Evolutionary conservation across 331 rosid species (phyloP).

Genomic region (Malus hybrid): DNA sequence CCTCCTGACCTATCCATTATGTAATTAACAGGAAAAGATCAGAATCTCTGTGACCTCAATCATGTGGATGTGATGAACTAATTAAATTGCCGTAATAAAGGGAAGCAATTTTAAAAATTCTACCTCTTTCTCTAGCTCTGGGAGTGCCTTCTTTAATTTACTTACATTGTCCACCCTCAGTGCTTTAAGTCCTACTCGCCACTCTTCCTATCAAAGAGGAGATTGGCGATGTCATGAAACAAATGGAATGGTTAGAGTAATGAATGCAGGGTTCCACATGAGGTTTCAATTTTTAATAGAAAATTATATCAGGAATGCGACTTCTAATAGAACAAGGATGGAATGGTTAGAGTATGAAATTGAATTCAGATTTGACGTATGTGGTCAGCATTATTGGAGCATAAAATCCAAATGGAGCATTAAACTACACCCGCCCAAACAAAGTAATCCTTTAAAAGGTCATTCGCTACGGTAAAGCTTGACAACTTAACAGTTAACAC

Average conservation of each 20-base stretch:
- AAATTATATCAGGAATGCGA: no score
- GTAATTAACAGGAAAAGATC: conserved; percentile 17
- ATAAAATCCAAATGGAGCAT: not conserved
- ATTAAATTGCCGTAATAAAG: not conserved
- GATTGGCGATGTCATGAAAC: conserved; percentile 8
- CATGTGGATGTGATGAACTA: not conserved
- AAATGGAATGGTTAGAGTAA: not conserved
- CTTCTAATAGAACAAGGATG: not conserved
- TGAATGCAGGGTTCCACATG: not conserved
- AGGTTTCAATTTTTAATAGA: not conserved
- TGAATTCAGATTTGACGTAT: not conserved
- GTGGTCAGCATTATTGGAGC: not conserved
- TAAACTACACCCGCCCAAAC: no score
- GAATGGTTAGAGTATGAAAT: not conserved
- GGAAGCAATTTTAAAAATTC: not conserved
- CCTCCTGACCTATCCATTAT: conserved; percentile 62
- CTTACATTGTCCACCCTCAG: conserved; percentile 71
- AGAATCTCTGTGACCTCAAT: conserved; percentile 11
- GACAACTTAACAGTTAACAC: not conserved
- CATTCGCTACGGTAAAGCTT: not conserved
- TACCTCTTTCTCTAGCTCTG: conserved; percentile 94
- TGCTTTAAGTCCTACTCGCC: conserved; percentile 93
- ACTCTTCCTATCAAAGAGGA: conserved; percentile 71
- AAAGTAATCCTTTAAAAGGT: not conserved
- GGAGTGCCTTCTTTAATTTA: conserved; percentile 82